Evolutionary conservation across 768 basidiomycete genomes (phyloP).

Genomic region (Sporobolomyces pararoseus): DNA sequence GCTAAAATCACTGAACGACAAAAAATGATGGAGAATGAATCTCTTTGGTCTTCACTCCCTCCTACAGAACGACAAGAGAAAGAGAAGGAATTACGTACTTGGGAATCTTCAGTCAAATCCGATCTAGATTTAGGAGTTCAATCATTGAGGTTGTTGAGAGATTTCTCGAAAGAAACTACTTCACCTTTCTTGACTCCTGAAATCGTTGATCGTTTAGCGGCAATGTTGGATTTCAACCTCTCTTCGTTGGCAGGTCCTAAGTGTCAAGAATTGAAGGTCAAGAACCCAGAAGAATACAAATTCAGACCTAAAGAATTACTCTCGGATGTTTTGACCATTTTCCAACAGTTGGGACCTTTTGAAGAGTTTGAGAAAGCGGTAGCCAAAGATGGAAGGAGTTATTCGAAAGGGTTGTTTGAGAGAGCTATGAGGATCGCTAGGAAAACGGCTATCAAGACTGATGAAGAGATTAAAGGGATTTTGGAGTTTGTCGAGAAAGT

Average conservation of each 20-base stretch:
- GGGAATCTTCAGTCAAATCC: constrained; percentile 77
- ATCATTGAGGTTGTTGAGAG: constrained; percentile 82
- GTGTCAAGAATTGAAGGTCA: constrained; percentile 78
- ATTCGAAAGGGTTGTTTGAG: constrained; percentile 76
- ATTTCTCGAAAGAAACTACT: constrained; percentile 87
- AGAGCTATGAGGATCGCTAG: constrained; percentile 66
- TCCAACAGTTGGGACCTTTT: constrained; percentile 77
- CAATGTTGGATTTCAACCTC: constrained; percentile 93
- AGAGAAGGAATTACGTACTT: constrained; percentile 67
- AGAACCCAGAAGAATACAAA: constrained; percentile 78
- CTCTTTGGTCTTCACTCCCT: constrained; percentile 65
- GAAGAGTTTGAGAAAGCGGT: constrained; percentile 76
- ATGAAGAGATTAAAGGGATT: constrained; percentile 69
- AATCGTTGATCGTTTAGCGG: constrained; percentile 89
- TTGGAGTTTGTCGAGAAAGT: constrained; percentile 70
- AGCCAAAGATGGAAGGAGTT: constrained; percentile 90
- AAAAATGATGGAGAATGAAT: constrained; percentile 72
- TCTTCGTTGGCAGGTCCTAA: constrained; percentile 81
- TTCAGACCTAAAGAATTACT: constrained; percentile 81
- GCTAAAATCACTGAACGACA: constrained; percentile 83
- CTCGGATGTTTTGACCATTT: constrained; percentile 82
- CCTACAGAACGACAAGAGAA: constrained; percentile 76
- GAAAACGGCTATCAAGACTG: constrained; percentile 65
- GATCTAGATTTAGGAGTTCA: constrained; percentile 82
- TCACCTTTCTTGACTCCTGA: constrained; percentile 92